These are phyloP conservation scores for Zizania latifolia DNA, from an alignment of 176 grass and related monocot genomes.

Conservation along the genomic window DNA sequence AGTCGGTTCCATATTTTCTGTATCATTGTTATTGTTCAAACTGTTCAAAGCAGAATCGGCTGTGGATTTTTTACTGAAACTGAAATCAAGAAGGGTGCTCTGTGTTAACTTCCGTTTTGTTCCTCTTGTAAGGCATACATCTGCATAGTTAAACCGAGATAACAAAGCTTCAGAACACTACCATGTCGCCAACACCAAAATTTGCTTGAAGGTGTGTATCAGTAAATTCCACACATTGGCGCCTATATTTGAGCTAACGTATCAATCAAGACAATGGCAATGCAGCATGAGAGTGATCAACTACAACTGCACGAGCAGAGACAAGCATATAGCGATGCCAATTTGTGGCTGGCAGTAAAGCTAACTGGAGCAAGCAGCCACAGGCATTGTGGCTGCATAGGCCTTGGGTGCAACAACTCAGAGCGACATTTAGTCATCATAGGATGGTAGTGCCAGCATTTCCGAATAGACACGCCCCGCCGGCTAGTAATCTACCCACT, in stretches of 20 bases:
- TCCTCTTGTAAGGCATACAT: slow-evolving; percentile 72
- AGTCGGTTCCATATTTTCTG: background rate
- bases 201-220: no score
- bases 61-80: slow-evolving; percentile 38
- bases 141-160: slow-evolving; percentile 29
- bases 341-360: background rate
- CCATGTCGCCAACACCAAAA: background rate
- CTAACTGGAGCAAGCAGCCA: background rate
- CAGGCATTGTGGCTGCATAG: background rate
- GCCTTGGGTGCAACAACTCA: background rate
- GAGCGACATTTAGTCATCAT: background rate
- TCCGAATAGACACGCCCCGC: background rate
- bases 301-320: background rate
- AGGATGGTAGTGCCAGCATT: background rate
- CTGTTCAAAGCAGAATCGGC: background rate
- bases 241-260: background rate
- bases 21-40: slow-evolving; percentile 5
- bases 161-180: background rate
- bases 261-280: background rate
- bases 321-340: background rate
- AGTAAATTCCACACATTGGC: background rate
- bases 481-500: background rate
- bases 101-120: slow-evolving; percentile 69
- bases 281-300: background rate
- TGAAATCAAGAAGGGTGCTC: slow-evolving; percentile 82